phyloP scores from a whole-genome alignment of 352 stramenopile genomes.

The Bremia lactucae region DNA sequence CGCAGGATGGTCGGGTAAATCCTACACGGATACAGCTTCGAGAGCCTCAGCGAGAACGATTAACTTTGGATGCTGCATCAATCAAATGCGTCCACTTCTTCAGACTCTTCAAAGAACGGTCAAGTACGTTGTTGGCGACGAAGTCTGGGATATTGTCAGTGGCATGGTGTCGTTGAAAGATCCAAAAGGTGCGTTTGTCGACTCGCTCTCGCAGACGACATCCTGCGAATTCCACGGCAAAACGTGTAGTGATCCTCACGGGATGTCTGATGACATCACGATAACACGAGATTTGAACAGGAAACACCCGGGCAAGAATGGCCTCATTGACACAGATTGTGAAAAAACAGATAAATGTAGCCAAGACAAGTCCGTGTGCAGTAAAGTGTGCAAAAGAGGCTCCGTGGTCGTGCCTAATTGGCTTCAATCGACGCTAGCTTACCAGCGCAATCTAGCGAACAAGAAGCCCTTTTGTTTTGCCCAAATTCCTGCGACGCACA shows the following conservation, averaged over 20 bases:
- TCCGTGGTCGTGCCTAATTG: slow-evolving; percentile 24
- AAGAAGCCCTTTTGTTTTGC: slow-evolving; percentile 30
- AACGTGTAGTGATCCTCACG: slow-evolving; percentile 25
- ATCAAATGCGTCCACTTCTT: slow-evolving; percentile 32
- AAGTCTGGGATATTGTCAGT: slow-evolving; percentile 30
- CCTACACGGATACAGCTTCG: slow-evolving; percentile 33
- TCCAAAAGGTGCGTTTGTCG: slow-evolving; percentile 23
- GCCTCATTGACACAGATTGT: slow-evolving; percentile 22
- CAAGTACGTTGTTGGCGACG: slow-evolving; percentile 29
- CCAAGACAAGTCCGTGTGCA: slow-evolving; percentile 26
- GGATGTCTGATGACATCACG: slow-evolving; percentile 21
- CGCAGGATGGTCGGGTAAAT: slow-evolving; percentile 22
- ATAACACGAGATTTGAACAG: slow-evolving; percentile 21
- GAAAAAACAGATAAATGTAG: slow-evolving; percentile 30
- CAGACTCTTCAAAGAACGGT: slow-evolving; percentile 27
- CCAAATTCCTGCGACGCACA: slow-evolving; percentile 44
- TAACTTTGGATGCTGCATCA: slow-evolving; percentile 34
- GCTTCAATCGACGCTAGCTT: slow-evolving; percentile 32
- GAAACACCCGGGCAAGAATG: slow-evolving; percentile 32
- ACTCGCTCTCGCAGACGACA: slow-evolving; percentile 23
- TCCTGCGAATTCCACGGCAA: slow-evolving; percentile 26
- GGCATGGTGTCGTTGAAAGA: slow-evolving; percentile 34
- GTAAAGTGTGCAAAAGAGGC: slow-evolving; percentile 32
- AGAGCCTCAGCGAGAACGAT: slow-evolving; percentile 23
- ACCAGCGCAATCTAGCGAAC: slow-evolving; percentile 36